Percentiles rank a stretch among this genome's conserved stretches.
Evolutionary conservation across 768 basidiomycete genomes (phyloP).

Genomic region (Asterophora lycoperdoides): DNA sequence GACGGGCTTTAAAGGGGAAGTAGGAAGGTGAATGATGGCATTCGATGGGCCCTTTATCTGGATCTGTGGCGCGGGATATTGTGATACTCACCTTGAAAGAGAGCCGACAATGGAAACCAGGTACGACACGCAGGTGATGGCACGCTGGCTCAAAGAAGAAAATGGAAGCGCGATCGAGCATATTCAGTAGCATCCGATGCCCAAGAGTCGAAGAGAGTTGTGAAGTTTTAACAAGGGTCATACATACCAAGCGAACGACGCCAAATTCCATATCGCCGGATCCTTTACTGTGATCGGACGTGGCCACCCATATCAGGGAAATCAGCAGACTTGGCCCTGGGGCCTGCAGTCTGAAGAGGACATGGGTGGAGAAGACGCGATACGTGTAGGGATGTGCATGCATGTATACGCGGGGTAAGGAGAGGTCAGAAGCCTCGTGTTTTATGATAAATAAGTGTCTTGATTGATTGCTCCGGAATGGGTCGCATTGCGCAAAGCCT

Average conservation of each 20-base stretch:
- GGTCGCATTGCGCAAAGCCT: not conserved
- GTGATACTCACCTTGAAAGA: conserved; percentile 22
- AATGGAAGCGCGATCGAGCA: conserved; percentile 4
- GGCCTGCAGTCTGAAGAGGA: not conserved
- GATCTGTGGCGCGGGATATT: conserved; percentile 26
- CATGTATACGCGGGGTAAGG: conserved; percentile 2
- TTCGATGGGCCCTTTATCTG: conserved; percentile 20
- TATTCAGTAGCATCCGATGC: conserved; percentile 3
- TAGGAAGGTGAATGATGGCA: conserved; percentile 17
- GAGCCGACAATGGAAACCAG: conserved; percentile 31
- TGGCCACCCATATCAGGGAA: conserved; percentile 17
- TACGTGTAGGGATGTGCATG: not conserved
- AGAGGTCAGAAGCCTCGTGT: conserved; percentile 12
- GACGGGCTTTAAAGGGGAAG: conserved; percentile 16
- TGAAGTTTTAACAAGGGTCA: conserved; percentile 13
- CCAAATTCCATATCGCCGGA: conserved; percentile 12
- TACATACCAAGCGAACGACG: conserved; percentile 7
- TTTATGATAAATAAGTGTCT: conserved; percentile 4
- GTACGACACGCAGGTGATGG: conserved; percentile 25
- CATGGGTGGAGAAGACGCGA: not conserved
- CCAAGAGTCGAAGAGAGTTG: conserved; percentile 9
- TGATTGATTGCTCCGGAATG: conserved; percentile 4
- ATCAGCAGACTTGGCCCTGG: conserved; percentile 16
- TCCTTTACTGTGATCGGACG: conserved; percentile 14
- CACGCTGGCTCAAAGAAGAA: conserved; percentile 7